A percentile compares a stretch with the other conserved stretches of the same genome.
These are phyloP conservation scores for Candida hungchunana DNA, from an alignment of 805 yeast genomes.

Conservation along the genomic window DNA sequence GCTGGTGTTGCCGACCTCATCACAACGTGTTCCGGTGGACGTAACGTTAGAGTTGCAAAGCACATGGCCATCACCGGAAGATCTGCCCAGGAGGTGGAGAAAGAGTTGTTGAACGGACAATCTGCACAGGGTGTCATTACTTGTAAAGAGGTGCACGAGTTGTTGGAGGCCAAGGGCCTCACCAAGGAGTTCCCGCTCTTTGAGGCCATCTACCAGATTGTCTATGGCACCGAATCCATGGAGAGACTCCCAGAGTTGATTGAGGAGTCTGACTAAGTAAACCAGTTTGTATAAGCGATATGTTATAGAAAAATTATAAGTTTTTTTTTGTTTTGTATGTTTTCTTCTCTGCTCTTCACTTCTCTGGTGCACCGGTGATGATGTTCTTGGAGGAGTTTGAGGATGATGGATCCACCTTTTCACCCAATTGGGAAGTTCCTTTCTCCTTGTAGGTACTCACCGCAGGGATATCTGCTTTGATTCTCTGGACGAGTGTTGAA, in stretches of 20 bases:
- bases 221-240: conserved; percentile 70
- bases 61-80: conserved; percentile 79
- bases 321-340: too few species aligned
- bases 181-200: conserved; percentile 67
- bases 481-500: conserved; percentile 79
- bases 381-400: conserved; percentile 23
- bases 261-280: conserved; percentile 37
- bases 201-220: conserved; percentile 70
- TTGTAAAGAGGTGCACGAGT: conserved; percentile 84
- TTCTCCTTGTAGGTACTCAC: conserved; percentile 94
- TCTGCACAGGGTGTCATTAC: conserved; percentile 95
- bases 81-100: conserved; percentile 78
- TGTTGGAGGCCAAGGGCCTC: conserved; percentile 24
- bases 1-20: conserved; percentile 98
- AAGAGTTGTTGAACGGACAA: conserved; percentile 86
- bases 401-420: conserved; percentile 23
- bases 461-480: conserved; percentile 96
- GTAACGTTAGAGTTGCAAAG: conserved; percentile 89
- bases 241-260: conserved; percentile 70
- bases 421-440: conserved; percentile 62
- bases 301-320: too few species aligned
- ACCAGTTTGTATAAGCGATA: too few species aligned
- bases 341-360: too few species aligned
- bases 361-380: conserved; percentile 28
- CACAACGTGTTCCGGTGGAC: conserved; percentile 96